A percentile compares a stretch with the other conserved stretches of the same genome.
These are phyloP conservation scores for Cercospora berteroae DNA, from an alignment of 2,329 filamentous ascomycete genomes.

Conservation along the genomic window DNA sequence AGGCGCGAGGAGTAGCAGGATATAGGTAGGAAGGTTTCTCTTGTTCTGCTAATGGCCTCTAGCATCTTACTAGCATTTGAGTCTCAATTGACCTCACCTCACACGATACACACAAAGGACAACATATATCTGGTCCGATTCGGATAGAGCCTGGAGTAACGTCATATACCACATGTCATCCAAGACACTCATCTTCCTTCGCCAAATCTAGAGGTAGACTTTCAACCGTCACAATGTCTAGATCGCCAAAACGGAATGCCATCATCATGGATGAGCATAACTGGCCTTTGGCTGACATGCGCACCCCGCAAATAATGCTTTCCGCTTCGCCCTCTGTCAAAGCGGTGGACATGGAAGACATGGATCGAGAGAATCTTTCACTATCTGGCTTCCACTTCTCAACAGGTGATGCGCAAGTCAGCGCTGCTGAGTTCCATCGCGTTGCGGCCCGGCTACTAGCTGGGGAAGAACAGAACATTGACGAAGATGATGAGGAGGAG, in stretches of 20 bases:
- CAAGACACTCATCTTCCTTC: conserved; percentile 11
- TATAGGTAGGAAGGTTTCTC: conserved; percentile 12
- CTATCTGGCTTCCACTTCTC: conserved; percentile 29
- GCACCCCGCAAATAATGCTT: conserved; percentile 15
- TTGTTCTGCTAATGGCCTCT: conserved; percentile 1
- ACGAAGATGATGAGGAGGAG: conserved; percentile 15
- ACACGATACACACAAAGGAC: not conserved
- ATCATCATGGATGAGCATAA: conserved; percentile 20
- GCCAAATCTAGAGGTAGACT: conserved; percentile 4
- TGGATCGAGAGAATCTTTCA: conserved; percentile 4
- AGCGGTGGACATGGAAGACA: conserved; percentile 8
- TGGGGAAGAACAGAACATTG: conserved; percentile 18
- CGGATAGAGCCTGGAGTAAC: not conserved
- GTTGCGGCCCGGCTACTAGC: conserved; percentile 26
- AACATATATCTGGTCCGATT: not conserved
- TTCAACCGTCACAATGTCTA: conserved; percentile 14
- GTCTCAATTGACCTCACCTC: not conserved
- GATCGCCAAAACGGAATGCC: conserved; percentile 18
- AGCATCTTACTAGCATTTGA: not conserved
- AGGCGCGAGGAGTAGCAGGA: not conserved
- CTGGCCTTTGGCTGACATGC: conserved; percentile 14
- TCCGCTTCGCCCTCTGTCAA: conserved; percentile 19
- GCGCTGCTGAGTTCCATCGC: conserved; percentile 27
- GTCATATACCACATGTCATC: conserved; percentile 2
- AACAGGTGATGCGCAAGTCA: conserved; percentile 22